Evolutionary conservation across 2,329 filamentous ascomycete species (phyloP).

Genomic region (Coniosporium uncinatum): DNA sequence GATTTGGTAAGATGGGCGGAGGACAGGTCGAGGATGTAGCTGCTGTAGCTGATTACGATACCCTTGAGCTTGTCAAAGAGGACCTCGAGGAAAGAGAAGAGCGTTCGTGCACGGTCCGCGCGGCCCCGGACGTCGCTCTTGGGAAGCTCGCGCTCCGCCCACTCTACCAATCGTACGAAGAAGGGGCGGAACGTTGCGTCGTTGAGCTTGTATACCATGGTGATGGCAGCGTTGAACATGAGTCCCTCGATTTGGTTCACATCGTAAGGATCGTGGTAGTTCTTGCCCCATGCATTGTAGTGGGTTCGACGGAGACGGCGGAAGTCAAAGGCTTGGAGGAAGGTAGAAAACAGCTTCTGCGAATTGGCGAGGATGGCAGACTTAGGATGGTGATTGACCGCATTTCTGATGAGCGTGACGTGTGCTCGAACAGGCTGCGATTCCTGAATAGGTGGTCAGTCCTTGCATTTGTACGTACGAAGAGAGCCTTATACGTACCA

Average conservation of each 20-base stretch:
- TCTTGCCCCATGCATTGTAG: background rate
- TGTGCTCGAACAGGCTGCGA: background rate
- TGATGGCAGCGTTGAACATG: too few relatives aligned
- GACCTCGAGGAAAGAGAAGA: slow-evolving; percentile 73
- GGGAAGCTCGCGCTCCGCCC: slow-evolving; percentile 57
- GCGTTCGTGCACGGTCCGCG: slow-evolving; percentile 61
- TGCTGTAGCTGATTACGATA: slow-evolving; percentile 89
- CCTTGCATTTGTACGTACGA: too few relatives aligned
- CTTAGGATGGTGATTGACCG: background rate
- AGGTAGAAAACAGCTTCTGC: slow-evolving; percentile 55
- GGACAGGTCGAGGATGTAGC: slow-evolving; percentile 74
- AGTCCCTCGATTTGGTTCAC: slow-evolving; percentile 56
- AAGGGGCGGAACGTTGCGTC: slow-evolving; percentile 90
- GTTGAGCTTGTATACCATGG: slow-evolving; percentile 96
- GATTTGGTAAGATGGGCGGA: slow-evolving; percentile 52
- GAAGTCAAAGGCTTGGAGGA: slow-evolving; percentile 57
- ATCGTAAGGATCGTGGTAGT: too few relatives aligned
- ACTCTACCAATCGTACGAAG: slow-evolving; percentile 82
- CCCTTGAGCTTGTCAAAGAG: slow-evolving; percentile 74
- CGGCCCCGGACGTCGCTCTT: slow-evolving; percentile 56
- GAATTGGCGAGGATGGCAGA: slow-evolving; percentile 43
- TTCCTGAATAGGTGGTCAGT: too few relatives aligned
- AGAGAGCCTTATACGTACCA: too few relatives aligned
- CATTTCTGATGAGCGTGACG: background rate
- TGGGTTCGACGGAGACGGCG: slow-evolving; percentile 43